Evolutionary conservation across 2,329 filamentous ascomycete genomes (phyloP), one percentile per base, ranked within the genome.

Genomic region (Sarocladium oryzae): DNA sequence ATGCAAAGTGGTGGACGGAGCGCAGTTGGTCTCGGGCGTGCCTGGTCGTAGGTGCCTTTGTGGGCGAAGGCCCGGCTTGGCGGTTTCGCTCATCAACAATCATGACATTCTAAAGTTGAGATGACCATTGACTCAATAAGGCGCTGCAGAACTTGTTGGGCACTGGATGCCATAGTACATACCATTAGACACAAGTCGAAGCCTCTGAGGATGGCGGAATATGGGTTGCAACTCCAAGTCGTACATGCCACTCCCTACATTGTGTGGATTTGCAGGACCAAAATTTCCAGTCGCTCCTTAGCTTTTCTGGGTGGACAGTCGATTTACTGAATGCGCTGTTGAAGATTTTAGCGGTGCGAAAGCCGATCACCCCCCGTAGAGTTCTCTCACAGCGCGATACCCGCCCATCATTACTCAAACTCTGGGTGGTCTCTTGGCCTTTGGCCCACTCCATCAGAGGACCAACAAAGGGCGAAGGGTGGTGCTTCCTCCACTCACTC

Each of bases 341-440:
- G 40, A 43, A 26, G 40, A 43, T 43, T 43, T 15, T n/a, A 43
- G 40, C 23, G 40, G 40, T 26, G 13, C 40, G 23, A 40, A n/a
- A 40, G 37, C 37, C 8, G 23, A 9, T 8, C 40, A 43, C 40
- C 40, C 23, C 40, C 40, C 7, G 40, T 11, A 13, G 40, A 28
- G 10, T 7, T 23, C 23, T 20, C 4, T 40, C 23, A 40, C 37
- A 40, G 37, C 23, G 37, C 18, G 8, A 20, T 7, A n/a, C 21
- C 23, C 23, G 40, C 40, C 40, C 23, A 43, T 4, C 20, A 26
- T 23, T 8, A 28, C 36, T 20, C 18, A 7, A 15, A n/a, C 36
- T 40, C 33, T 20, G 20, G 16, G 23, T 20, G 40, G 40, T 28
- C n/a, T 28, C 40, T 43, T 23, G 40, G 40, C 40, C n/a, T 43